Evolutionary conservation across 768 basidiomycete genomes (phyloP).

Genomic region (Suillus bovinus): DNA sequence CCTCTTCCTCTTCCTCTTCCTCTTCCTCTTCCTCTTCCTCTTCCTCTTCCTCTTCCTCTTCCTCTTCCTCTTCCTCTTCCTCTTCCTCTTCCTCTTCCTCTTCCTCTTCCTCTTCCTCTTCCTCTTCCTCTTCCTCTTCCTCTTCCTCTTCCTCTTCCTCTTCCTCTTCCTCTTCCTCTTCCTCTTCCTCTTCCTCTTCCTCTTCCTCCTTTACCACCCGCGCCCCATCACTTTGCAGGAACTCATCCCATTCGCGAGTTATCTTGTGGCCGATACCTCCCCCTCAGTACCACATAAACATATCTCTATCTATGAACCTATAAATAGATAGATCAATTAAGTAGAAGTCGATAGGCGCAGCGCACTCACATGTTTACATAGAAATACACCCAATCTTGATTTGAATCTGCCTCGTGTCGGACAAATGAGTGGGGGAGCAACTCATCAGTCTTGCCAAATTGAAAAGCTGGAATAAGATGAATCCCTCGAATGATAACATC

Average conservation of each 20-base stretch:
- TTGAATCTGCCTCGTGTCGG: constrained; percentile 10
- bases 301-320: constrained; percentile 41
- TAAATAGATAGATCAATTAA: background rate
- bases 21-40: background rate
- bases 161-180: background rate
- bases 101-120: background rate
- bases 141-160: background rate
- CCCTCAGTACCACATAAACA: constrained; percentile 30
- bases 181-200: background rate
- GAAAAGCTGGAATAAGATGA: constrained; percentile 48
- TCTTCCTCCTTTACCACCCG: background rate
- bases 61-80: background rate
- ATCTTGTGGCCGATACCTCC: constrained; percentile 31
- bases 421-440: constrained; percentile 3
- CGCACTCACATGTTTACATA: constrained; percentile 36
- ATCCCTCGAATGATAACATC: constrained; percentile 3
- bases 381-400: constrained; percentile 30
- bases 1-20: background rate
- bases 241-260: constrained; percentile 4
- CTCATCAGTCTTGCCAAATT: constrained; percentile 16
- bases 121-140: background rate
- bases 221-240: constrained; percentile 1
- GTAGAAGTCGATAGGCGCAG: background rate
- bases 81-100: background rate
- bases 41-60: background rate